These are phyloP conservation scores for Leptographium galeiforme DNA, from an alignment of 2,329 filamentous ascomycete genomes.

Conservation along the genomic window DNA sequence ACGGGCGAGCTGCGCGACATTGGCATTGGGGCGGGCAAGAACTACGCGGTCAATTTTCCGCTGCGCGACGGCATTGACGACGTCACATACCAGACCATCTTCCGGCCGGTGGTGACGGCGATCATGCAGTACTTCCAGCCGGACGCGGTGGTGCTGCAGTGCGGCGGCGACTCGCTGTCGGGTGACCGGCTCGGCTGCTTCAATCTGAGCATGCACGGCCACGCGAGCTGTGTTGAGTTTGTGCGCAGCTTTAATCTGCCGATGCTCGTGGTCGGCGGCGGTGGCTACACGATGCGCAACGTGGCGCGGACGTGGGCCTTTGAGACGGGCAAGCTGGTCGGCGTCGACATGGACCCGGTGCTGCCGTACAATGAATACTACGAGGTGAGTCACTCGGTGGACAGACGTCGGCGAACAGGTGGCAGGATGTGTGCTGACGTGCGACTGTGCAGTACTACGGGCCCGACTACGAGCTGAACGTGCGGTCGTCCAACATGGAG, in stretches of 20 bases:
- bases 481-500: slow-evolving; percentile 76
- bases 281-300: slow-evolving; percentile 94
- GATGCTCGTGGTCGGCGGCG: slow-evolving; percentile 84
- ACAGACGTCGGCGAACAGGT: background rate
- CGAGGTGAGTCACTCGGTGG: slow-evolving; percentile 33
- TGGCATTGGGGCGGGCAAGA: slow-evolving; percentile 75
- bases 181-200: slow-evolving; percentile 92
- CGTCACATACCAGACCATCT: slow-evolving; percentile 77
- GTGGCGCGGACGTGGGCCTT: slow-evolving; percentile 95
- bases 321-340: slow-evolving; percentile 83
- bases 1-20: slow-evolving; percentile 80
- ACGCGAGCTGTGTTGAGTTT: slow-evolving; percentile 86
- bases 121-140: slow-evolving; percentile 84
- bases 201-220: slow-evolving; percentile 92
- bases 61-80: slow-evolving; percentile 88
- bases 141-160: slow-evolving; percentile 87
- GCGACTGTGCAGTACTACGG: slow-evolving; percentile 62
- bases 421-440: background rate
- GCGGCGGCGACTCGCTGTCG: slow-evolving; percentile 86
- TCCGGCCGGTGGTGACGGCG: slow-evolving; percentile 74
- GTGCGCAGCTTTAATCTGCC: slow-evolving; percentile 78
- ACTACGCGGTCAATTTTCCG: slow-evolving; percentile 84
- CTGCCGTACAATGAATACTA: slow-evolving; percentile 97
- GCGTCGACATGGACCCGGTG: slow-evolving; percentile 66
- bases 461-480: slow-evolving; percentile 80